Evolutionary conservation across 2,329 filamentous ascomycete species (phyloP).

Genomic region (Colletotrichum ledebouriae): DNA sequence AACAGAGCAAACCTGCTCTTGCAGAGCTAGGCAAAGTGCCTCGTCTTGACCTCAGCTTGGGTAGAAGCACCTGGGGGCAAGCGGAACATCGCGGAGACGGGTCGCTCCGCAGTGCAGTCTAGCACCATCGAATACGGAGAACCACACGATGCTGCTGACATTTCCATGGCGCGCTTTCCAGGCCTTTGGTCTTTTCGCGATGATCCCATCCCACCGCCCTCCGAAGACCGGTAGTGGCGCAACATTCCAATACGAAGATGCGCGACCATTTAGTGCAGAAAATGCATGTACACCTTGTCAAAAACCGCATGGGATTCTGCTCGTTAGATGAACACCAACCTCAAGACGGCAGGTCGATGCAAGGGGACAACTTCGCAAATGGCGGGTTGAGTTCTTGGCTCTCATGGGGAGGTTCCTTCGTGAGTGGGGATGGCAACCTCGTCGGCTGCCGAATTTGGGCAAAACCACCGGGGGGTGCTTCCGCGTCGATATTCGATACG

Average conservation of each 20-base stretch:
- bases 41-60: too few relatives aligned
- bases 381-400: constrained; percentile 25
- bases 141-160: not conserved
- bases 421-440: constrained; percentile 27
- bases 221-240: not conserved
- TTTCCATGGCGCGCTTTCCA: not conserved
- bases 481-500: constrained; percentile 21
- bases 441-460: constrained; percentile 31
- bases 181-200: not conserved
- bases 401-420: constrained; percentile 25
- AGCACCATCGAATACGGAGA: not conserved
- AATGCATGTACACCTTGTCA: constrained; percentile 1
- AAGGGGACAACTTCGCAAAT: constrained; percentile 3
- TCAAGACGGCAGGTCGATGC: constrained; percentile 38
- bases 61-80: too few relatives aligned
- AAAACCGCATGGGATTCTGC: not conserved
- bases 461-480: constrained; percentile 15
- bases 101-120: not conserved
- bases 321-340: constrained; percentile 15
- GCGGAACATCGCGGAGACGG: not conserved
- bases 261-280: constrained; percentile 16
- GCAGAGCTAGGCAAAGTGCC: too few relatives aligned
- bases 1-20: too few relatives aligned
- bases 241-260: constrained; percentile 26
- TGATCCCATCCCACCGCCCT: not conserved